Conservation (phyloP, 2,329 filamentous ascomycete species). For the Coniochaeta pulveracea region DNA sequence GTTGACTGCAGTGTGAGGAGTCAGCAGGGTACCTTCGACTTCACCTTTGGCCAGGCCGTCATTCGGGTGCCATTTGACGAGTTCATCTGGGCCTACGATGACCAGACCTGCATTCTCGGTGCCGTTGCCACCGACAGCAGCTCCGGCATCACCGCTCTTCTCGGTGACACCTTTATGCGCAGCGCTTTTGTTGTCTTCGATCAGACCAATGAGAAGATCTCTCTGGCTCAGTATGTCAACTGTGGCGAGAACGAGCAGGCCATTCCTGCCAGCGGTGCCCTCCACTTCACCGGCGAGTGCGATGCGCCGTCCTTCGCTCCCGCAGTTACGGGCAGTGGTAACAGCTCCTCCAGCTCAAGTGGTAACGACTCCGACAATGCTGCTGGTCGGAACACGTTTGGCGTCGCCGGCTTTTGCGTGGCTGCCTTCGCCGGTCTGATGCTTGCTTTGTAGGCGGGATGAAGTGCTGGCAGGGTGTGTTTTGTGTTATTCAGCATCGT, state of each 20-base stretch:
- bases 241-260: constrained; percentile 17
- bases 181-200: constrained; percentile 21
- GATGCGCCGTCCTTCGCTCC: too few species aligned
- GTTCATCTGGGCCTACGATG: constrained; percentile 33
- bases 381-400: neutral
- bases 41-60: constrained; percentile 30
- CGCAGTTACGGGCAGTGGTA: too few species aligned
- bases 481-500: neutral
- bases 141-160: constrained; percentile 11
- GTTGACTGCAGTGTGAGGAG: constrained; percentile 29
- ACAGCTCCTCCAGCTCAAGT: too few species aligned
- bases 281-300: constrained; percentile 11
- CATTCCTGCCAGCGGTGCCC: constrained; percentile 12
- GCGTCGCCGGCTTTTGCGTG: constrained; percentile 9
- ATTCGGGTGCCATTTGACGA: constrained; percentile 33
- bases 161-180: constrained; percentile 21
- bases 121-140: constrained; percentile 12
- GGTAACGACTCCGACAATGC: neutral
- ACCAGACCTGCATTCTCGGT: constrained; percentile 28
- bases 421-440: neutral
- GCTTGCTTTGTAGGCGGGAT: constrained; percentile 2
- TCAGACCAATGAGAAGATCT: constrained; percentile 18
- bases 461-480: too few species aligned
- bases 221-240: constrained; percentile 19
- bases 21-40: constrained; percentile 30